phyloP scores from a whole-genome alignment of 768 basidiomycete genomes.

The Lanmaoa pseudosensibilis region DNA sequence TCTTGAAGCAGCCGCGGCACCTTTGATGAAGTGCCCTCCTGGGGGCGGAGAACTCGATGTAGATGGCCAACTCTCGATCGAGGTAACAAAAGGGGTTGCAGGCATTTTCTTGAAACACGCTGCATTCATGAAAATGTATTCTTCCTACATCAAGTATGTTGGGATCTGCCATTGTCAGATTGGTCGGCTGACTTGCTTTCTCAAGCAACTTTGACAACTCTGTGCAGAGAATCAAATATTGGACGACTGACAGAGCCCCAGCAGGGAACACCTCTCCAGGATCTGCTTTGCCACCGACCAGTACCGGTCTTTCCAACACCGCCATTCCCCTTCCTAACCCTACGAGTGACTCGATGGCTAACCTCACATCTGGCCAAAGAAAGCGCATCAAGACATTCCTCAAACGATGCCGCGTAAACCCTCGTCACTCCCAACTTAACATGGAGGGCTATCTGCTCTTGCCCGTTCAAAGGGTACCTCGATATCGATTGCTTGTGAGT shows the following conservation, averaged over 20 bases:
- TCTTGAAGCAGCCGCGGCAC: slow-evolving; percentile 73
- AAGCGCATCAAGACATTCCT: slow-evolving; percentile 88
- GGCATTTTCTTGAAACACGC: slow-evolving; percentile 91
- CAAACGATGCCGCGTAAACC: slow-evolving; percentile 86
- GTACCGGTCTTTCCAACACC: slow-evolving; percentile 57
- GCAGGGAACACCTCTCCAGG: slow-evolving; percentile 40
- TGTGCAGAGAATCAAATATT: slow-evolving; percentile 81
- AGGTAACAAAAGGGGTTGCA: slow-evolving; percentile 79
- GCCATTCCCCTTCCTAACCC: slow-evolving; percentile 47
- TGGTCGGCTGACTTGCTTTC: slow-evolving; percentile 11
- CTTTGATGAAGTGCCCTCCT: slow-evolving; percentile 54
- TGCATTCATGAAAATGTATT: slow-evolving; percentile 99
- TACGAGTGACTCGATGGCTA: slow-evolving; percentile 45
- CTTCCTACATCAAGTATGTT: slow-evolving; percentile 92
- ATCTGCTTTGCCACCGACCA: slow-evolving; percentile 48
- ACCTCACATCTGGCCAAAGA: slow-evolving; percentile 74
- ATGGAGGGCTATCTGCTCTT: slow-evolving; percentile 91
- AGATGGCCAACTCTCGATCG: slow-evolving; percentile 71
- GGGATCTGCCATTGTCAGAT: slow-evolving; percentile 2
- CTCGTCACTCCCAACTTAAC: slow-evolving; percentile 90
- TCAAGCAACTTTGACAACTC: slow-evolving; percentile 92
- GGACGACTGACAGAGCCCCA: slow-evolving; percentile 62
- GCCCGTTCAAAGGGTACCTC: slow-evolving; percentile 94
- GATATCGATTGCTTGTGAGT: slow-evolving; percentile 90
- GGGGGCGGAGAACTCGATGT: slow-evolving; percentile 54